These are phyloP conservation scores for Coffea eugenioides DNA, from an alignment of 257 asterid genomes.

Conservation along the genomic window DNA sequence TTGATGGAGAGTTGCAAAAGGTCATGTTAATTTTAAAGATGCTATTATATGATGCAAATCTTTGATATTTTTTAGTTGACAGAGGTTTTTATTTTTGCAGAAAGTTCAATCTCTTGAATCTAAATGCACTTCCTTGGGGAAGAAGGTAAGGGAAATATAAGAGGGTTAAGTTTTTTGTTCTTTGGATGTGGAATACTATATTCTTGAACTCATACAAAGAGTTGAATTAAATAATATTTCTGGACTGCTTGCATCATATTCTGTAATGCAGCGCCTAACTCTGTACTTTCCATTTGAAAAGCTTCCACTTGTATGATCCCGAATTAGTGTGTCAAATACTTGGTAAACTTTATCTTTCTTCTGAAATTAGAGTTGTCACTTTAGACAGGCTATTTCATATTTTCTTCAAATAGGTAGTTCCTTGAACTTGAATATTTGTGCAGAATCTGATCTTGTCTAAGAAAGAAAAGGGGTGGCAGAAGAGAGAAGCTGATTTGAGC, in stretches of 20 bases:
- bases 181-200: background rate
- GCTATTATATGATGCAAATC: background rate
- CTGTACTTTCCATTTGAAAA: background rate
- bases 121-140: slow-evolving; percentile 57
- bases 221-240: background rate
- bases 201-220: background rate
- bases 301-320: background rate
- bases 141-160: slow-evolving; percentile 51
- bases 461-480: slow-evolving; percentile 70
- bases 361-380: background rate
- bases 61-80: slow-evolving; percentile 5
- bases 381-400: background rate
- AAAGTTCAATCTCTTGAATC: slow-evolving; percentile 59
- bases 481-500: slow-evolving; percentile 55
- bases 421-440: slow-evolving; percentile 14
- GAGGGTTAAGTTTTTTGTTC: background rate
- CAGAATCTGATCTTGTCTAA: slow-evolving; percentile 56
- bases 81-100: slow-evolving; percentile 40
- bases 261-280: background rate
- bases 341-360: background rate
- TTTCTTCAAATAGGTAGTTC: slow-evolving; percentile 5
- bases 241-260: background rate
- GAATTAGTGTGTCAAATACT: background rate
- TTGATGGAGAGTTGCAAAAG: slow-evolving; percentile 73
- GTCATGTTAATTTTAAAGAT: slow-evolving; percentile 29